Percentiles rank a stretch among this genome's conserved stretches.
Conservation (phyloP, 2,329 filamentous ascomycete genomes). For the Gaeumannomyces tritici region DNA sequence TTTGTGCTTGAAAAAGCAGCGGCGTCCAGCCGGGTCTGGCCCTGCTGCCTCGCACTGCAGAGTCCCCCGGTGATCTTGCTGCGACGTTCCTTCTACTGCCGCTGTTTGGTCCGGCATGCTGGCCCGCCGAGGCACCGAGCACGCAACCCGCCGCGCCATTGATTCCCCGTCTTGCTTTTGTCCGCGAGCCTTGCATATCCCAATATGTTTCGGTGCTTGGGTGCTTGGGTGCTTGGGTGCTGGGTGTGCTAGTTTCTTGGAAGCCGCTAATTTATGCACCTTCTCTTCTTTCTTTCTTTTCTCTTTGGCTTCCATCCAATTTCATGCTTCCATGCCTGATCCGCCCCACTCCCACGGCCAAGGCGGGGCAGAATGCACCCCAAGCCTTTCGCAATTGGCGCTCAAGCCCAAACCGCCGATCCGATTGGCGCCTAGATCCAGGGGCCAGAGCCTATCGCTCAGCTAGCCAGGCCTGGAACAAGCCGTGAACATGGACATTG, state of each 20-base stretch:
- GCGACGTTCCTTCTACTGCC: neutral
- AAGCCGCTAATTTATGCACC: no score
- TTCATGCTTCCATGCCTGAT: no score
- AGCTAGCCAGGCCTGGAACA: no score
- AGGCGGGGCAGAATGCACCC: neutral
- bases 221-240: no score
- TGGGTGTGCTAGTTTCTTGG: no score
- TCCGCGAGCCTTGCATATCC: neutral
- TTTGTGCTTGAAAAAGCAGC: neutral
- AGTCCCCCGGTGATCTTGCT: neutral
- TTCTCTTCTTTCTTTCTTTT: neutral
- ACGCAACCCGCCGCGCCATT: neutral
- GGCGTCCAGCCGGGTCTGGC: neutral
- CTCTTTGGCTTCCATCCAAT: neutral
- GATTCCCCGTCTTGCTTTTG: neutral
- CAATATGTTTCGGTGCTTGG: no score
- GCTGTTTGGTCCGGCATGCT: neutral
- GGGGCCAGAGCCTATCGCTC: neutral
- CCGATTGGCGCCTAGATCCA: neutral
- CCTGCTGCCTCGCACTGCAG: neutral
- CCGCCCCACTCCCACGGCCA: no score
- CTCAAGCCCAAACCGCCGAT: neutral
- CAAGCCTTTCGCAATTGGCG: neutral
- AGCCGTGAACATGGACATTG: no score
- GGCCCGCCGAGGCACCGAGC: neutral